phyloP scores from a whole-genome alignment of 2,329 filamentous ascomycete genomes.

The Colletotrichum ledebouriae region DNA sequence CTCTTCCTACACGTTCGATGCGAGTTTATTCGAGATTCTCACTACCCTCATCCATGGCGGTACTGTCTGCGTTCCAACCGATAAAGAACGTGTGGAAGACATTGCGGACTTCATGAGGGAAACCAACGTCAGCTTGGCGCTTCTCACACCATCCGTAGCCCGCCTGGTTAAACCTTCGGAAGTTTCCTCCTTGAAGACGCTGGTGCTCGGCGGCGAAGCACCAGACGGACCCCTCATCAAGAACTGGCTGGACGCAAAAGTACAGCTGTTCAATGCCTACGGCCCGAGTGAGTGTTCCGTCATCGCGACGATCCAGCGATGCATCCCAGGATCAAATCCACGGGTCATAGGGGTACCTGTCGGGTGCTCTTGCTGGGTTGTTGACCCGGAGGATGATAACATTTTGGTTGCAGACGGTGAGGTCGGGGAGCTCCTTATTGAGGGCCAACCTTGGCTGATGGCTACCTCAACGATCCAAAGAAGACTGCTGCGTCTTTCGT shows the following conservation, averaged over 20 bases:
- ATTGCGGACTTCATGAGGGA: conserved; percentile 30
- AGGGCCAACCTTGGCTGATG: conserved; percentile 61
- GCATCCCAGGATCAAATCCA: neutral
- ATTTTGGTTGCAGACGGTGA: conserved; percentile 49
- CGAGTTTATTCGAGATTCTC: conserved; percentile 52
- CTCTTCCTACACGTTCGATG: conserved; percentile 56
- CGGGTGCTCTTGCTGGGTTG: conserved; percentile 49
- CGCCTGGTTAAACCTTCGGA: conserved; percentile 15
- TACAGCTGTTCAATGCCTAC: conserved; percentile 47
- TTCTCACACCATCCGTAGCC: conserved; percentile 36
- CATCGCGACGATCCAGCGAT: conserved; percentile 56
- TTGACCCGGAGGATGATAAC: conserved; percentile 48
- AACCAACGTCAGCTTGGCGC: neutral
- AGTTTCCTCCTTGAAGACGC: conserved; percentile 3
- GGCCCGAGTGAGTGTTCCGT: conserved; percentile 56
- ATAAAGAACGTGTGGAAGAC: conserved; percentile 50
- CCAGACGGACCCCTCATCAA: conserved; percentile 6
- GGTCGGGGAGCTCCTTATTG: conserved; percentile 54
- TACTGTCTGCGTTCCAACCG: conserved; percentile 55
- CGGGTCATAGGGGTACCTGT: conserved; percentile 42
- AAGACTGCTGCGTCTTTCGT: conserved; percentile 63
- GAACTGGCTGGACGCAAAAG: conserved; percentile 45
- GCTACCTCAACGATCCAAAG: conserved; percentile 61
- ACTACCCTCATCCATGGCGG: conserved; percentile 54
- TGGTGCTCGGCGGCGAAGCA: conserved; percentile 32